Conservation (phyloP, 441 rosid species). For the Erodium texanum region DNA sequence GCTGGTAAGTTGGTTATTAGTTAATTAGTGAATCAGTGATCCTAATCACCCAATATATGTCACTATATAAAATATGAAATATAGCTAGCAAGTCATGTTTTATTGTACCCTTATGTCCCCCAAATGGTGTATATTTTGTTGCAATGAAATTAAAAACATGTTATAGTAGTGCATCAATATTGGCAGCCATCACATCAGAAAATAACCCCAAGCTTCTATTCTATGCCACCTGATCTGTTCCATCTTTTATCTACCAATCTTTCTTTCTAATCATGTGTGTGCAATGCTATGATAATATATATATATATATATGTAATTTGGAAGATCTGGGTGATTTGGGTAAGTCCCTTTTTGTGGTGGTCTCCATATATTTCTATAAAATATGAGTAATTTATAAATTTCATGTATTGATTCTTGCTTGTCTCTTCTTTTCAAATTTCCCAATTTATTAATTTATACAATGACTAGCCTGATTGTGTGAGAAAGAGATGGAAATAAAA, state of each 20-base stretch:
- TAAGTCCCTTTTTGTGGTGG: conserved; percentile 6
- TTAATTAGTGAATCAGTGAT: neutral
- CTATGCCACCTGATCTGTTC: conserved; percentile 14
- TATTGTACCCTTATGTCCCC: conserved; percentile 25
- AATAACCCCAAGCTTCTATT: neutral
- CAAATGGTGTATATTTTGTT: conserved; percentile 19
- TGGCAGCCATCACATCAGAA: conserved; percentile 26
- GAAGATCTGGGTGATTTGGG: neutral
- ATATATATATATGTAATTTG: neutral
- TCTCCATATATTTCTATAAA: neutral
- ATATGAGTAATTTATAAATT: neutral
- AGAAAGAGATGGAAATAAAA: neutral
- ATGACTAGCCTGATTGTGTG: conserved; percentile 14
- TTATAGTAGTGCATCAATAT: neutral
- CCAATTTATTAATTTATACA: conserved; percentile 16
- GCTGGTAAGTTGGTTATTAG: neutral
- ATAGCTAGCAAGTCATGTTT: neutral
- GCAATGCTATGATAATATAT: no score
- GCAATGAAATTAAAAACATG: conserved; percentile 10
- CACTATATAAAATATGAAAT: neutral
- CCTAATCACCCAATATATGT: neutral
- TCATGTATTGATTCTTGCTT: conserved; percentile 10
- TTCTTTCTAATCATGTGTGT: neutral
- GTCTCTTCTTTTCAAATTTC: conserved; percentile 22
- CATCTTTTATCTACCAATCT: neutral